phyloP scores from a whole-genome alignment of 2,329 filamentous ascomycete genomes.

The Bipolaris gigantea region DNA sequence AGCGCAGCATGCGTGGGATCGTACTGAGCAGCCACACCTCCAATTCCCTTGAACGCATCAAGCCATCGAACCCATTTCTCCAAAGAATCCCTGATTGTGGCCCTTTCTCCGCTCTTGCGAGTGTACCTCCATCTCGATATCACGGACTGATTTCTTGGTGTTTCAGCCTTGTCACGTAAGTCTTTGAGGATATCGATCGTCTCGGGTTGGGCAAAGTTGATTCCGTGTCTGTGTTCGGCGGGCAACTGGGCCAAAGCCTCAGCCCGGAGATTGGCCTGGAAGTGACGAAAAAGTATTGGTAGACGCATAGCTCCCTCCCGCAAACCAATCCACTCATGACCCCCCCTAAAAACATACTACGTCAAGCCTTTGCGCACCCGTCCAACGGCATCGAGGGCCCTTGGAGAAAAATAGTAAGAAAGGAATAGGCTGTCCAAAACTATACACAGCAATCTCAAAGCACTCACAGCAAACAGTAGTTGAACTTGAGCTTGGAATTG shows the following conservation, averaged over 20 bases:
- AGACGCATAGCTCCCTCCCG: not conserved
- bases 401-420: no score
- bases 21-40: conserved; percentile 36
- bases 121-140: conserved; percentile 18
- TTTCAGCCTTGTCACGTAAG: conserved; percentile 13
- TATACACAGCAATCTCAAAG: no score
- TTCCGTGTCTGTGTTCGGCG: conserved; percentile 16
- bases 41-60: conserved; percentile 35
- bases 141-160: conserved; percentile 11
- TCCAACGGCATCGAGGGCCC: no score
- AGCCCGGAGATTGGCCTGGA: not conserved
- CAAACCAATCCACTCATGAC: no score
- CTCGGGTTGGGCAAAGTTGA: conserved; percentile 18
- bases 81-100: conserved; percentile 36
- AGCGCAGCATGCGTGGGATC: conserved; percentile 39
- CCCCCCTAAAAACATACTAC: no score
- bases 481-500: no score
- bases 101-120: conserved; percentile 16
- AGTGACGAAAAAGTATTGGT: not conserved
- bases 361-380: no score
- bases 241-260: conserved; percentile 1
- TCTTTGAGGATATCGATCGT: conserved; percentile 22
- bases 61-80: conserved; percentile 32
- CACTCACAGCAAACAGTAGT: no score
- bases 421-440: no score